Percentiles rank a stretch among this genome's conserved stretches.
phyloP scores from a whole-genome alignment of 768 basidiomycete species.

The Sarcodon aspratus region DNA sequence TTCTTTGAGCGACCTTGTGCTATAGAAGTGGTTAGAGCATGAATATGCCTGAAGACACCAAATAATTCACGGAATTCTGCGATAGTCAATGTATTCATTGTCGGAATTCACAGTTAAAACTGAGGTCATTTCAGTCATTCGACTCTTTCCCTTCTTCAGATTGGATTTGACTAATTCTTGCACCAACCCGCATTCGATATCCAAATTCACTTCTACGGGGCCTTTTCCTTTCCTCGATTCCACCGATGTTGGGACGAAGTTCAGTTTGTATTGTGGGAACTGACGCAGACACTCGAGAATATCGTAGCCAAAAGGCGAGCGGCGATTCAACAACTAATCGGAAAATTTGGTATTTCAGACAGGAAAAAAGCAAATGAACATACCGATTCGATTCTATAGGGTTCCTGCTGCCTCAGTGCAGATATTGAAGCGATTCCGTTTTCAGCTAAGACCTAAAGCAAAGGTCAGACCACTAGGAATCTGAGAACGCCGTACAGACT shows the following conservation, averaged over 20 bases:
- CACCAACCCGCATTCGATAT: slow-evolving; percentile 43
- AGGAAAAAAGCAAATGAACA: background rate
- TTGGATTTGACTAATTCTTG: slow-evolving; percentile 14
- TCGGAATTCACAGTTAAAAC: slow-evolving; percentile 74
- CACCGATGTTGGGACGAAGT: slow-evolving; percentile 35
- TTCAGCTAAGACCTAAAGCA: slow-evolving; percentile 56
- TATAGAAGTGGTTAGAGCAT: slow-evolving; percentile 16
- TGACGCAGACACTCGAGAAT: slow-evolving; percentile 48
- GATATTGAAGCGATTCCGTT: slow-evolving; percentile 58
- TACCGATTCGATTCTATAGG: slow-evolving; percentile 57
- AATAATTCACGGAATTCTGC: slow-evolving; percentile 56
- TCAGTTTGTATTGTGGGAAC: slow-evolving; percentile 53
- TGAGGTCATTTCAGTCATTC: slow-evolving; percentile 52
- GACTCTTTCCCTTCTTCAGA: slow-evolving; percentile 22
- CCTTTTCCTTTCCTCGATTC: slow-evolving; percentile 28
- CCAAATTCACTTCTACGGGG: slow-evolving; percentile 47
- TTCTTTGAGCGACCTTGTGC: slow-evolving; percentile 56
- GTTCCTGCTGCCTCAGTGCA: slow-evolving; percentile 40
- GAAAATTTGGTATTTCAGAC: background rate
- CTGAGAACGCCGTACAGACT: slow-evolving; percentile 4
- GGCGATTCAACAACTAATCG: slow-evolving; percentile 61
- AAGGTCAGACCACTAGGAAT: background rate
- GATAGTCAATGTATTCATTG: slow-evolving; percentile 64
- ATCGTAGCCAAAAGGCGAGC: slow-evolving; percentile 63
- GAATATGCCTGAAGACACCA: background rate